Conservation (phyloP, 345 rosid genomes). For the Aurinia saxatilis region DNA sequence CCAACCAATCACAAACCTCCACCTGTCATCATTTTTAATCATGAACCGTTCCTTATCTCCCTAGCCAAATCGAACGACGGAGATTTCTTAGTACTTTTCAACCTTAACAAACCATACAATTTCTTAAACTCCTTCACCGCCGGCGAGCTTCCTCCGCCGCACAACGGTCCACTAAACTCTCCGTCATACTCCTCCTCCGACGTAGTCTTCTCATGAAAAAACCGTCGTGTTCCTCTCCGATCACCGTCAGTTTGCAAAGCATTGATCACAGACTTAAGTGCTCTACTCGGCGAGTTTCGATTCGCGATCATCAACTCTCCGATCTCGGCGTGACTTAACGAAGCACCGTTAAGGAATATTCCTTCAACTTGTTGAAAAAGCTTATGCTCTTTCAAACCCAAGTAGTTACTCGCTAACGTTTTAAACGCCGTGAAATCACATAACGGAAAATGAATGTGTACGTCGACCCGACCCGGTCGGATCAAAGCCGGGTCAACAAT, state of each 20-base stretch:
- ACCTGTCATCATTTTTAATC: background rate
- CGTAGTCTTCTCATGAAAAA: constrained; percentile 26
- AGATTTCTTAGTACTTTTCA: constrained; percentile 36
- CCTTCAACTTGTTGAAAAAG: constrained; percentile 87
- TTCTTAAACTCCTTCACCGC: constrained; percentile 48
- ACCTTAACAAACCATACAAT: constrained; percentile 43
- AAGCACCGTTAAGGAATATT: constrained; percentile 66
- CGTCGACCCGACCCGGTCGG: constrained; percentile 83
- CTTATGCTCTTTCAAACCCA: constrained; percentile 90
- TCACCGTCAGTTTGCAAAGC: constrained; percentile 83
- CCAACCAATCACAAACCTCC: background rate
- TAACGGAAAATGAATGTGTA: constrained; percentile 73
- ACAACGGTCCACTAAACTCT: constrained; percentile 30
- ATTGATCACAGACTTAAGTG: constrained; percentile 68
- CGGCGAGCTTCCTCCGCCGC: constrained; percentile 30
- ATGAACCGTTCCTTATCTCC: constrained; percentile 19
- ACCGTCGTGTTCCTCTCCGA: constrained; percentile 36
- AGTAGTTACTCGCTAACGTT: constrained; percentile 56
- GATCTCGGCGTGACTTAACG: constrained; percentile 80
- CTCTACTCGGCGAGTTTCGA: constrained; percentile 90
- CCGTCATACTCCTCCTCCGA: constrained; percentile 14
- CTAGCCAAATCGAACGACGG: constrained; percentile 15
- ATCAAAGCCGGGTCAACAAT: constrained; percentile 52
- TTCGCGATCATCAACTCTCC: constrained; percentile 90
- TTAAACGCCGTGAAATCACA: constrained; percentile 83